These are phyloP conservation scores for Apiosordaria backusii DNA, from an alignment of 495 filamentous ascomycete genomes.

Conservation along the genomic window DNA sequence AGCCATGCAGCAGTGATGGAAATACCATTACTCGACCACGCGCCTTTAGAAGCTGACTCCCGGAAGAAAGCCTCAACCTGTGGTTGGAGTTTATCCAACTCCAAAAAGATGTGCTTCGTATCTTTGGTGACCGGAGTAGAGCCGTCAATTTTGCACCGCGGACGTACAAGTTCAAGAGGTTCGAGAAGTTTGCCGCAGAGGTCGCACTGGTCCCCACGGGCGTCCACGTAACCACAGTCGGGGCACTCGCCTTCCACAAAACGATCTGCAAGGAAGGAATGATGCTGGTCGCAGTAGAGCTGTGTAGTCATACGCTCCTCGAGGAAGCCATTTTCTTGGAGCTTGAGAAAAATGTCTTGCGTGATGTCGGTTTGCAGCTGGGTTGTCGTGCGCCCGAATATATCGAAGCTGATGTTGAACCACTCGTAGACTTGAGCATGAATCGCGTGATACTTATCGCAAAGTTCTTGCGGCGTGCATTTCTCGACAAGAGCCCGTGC, in stretches of 20 bases:
- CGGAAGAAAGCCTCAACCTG: slow-evolving; percentile 68
- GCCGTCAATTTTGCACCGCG: slow-evolving; percentile 76
- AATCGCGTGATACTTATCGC: slow-evolving; percentile 74
- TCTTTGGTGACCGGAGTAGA: slow-evolving; percentile 67
- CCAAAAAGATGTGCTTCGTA: slow-evolving; percentile 62
- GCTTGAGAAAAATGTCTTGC: slow-evolving; percentile 73
- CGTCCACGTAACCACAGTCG: slow-evolving; percentile 73
- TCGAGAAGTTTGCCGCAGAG: slow-evolving; percentile 75
- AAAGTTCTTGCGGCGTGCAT: slow-evolving; percentile 62
- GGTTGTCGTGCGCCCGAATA: slow-evolving; percentile 76
- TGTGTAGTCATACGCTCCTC: slow-evolving; percentile 67
- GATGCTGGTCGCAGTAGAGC: slow-evolving; percentile 76
- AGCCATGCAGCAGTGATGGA: slow-evolving; percentile 76
- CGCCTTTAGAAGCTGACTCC: slow-evolving; percentile 37
- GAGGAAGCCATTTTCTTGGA: slow-evolving; percentile 69
- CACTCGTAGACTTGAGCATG: slow-evolving; percentile 78
- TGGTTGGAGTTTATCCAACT: slow-evolving; percentile 73
- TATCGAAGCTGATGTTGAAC: slow-evolving; percentile 32
- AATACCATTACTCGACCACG: slow-evolving; percentile 71
- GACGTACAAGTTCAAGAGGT: slow-evolving; percentile 59
- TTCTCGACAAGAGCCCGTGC: slow-evolving; percentile 56
- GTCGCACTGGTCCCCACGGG: slow-evolving; percentile 77
- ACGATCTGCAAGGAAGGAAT: slow-evolving; percentile 81
- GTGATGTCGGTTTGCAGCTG: slow-evolving; percentile 72
- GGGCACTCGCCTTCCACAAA: slow-evolving; percentile 84